Evolutionary conservation across 140 eudicot genomes (phyloP).

Genomic region (Bidens hawaiensis): DNA sequence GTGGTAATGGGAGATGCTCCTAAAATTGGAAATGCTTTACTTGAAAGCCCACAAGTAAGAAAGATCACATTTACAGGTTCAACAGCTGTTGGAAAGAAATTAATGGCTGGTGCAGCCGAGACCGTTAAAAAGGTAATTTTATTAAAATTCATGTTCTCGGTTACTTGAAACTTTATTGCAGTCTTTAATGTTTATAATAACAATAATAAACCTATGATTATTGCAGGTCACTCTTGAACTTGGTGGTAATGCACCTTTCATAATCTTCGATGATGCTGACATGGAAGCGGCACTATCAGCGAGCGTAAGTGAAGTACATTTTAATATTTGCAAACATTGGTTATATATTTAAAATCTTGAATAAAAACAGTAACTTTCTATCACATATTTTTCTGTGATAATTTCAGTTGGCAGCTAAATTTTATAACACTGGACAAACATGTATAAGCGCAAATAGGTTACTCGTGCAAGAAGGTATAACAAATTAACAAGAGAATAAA

Average conservation of each 20-base stretch:
- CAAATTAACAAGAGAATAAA: too few species aligned
- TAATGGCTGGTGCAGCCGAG: conserved; percentile 88
- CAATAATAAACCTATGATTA: neutral
- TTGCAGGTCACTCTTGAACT: conserved; percentile 85
- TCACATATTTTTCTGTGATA: conserved; percentile 11
- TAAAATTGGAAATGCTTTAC: conserved; percentile 62
- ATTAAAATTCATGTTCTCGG: neutral
- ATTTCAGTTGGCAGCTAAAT: conserved; percentile 73
- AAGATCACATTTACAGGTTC: conserved; percentile 96
- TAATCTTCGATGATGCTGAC: conserved; percentile 94
- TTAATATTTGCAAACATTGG: too few species aligned
- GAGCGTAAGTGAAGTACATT: conserved; percentile 49
- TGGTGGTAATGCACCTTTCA: conserved; percentile 98
- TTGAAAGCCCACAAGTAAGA: conserved; percentile 77
- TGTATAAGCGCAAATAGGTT: conserved; percentile 81
- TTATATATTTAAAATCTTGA: too few species aligned
- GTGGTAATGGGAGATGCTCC: conserved; percentile 79
- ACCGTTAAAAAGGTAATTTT: conserved; percentile 80
- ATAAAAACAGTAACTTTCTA: too few species aligned
- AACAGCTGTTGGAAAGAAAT: conserved; percentile 82
- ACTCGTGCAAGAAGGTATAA: conserved; percentile 89
- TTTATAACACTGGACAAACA: conserved; percentile 86
- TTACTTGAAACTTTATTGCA: neutral
- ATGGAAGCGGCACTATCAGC: conserved; percentile 85
- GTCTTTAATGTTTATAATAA: neutral